phyloP scores from a whole-genome alignment of 257 asterid genomes.

The Solanum lignicaule region DNA sequence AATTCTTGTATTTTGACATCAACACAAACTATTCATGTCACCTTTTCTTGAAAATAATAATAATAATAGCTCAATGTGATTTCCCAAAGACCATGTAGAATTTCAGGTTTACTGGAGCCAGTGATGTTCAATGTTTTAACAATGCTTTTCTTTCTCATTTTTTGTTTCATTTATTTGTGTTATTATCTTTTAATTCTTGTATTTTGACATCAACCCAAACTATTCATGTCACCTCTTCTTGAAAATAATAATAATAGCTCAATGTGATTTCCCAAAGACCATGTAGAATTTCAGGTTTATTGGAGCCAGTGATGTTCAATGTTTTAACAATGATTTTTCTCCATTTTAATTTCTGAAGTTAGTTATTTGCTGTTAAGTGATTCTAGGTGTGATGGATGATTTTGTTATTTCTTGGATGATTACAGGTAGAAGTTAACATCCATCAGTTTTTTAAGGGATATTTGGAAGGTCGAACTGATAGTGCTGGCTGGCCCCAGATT shows the following conservation, averaged over 20 bases:
- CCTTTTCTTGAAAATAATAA: background rate
- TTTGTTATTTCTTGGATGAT: conserved; percentile 5
- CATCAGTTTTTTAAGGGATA: conserved; percentile 64
- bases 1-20: background rate
- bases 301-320: background rate
- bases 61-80: background rate
- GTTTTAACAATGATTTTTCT: background rate
- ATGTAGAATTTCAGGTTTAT: background rate
- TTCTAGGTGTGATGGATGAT: background rate
- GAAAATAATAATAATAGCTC: background rate
- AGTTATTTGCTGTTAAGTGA: background rate
- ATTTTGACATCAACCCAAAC: background rate
- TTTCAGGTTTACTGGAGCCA: background rate
- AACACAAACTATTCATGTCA: background rate
- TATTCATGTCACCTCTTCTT: background rate
- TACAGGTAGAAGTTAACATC: conserved; percentile 63
- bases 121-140: background rate
- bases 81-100: background rate
- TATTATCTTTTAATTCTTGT: background rate
- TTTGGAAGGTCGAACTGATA: conserved; percentile 22
- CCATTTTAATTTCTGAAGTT: background rate
- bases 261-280: background rate
- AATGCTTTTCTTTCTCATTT: background rate
- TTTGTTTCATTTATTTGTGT: background rate
- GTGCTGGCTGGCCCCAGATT: conserved; percentile 50